Conservation (phyloP, 345 rosid species). For the Syzygium grande region DNA sequence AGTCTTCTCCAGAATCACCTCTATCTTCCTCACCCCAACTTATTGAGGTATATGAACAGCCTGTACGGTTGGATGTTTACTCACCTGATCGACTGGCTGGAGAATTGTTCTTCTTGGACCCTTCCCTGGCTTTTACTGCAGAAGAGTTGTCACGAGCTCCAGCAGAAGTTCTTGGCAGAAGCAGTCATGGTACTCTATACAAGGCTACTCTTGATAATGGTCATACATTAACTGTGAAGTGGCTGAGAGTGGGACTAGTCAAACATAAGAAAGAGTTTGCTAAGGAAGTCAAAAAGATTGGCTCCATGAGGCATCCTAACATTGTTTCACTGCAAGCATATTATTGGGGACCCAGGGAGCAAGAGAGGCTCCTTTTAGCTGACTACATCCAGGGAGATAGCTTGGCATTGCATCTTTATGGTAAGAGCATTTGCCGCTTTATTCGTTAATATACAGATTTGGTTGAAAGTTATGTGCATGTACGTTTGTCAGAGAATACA, state of each 20-base stretch:
- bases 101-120: constrained; percentile 71
- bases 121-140: constrained; percentile 67
- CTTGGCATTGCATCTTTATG: constrained; percentile 86
- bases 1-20: constrained; percentile 75
- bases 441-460: not conserved
- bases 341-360: constrained; percentile 97
- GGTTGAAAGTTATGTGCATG: not conserved
- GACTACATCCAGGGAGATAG: constrained; percentile 86
- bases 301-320: constrained; percentile 62
- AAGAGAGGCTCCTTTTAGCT: constrained; percentile 84
- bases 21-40: constrained; percentile 71
- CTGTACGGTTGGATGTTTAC: constrained; percentile 70
- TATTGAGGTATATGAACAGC: constrained; percentile 45
- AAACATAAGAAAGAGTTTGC: constrained; percentile 88
- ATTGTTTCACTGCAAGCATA: constrained; percentile 79
- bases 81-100: constrained; percentile 97
- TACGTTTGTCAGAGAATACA: not conserved
- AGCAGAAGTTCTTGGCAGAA: constrained; percentile 98
- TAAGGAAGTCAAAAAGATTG: constrained; percentile 77
- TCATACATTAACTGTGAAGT: constrained; percentile 83
- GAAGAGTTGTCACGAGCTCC: constrained; percentile 96
- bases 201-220: constrained; percentile 84
- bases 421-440: constrained; percentile 29
- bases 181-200: constrained; percentile 92
- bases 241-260: constrained; percentile 91